A percentile compares a stretch with the other conserved stretches of the same genome.
Conservation (phyloP, 2,329 filamentous ascomycete genomes). For the Plectosphaerella plurivora region DNA sequence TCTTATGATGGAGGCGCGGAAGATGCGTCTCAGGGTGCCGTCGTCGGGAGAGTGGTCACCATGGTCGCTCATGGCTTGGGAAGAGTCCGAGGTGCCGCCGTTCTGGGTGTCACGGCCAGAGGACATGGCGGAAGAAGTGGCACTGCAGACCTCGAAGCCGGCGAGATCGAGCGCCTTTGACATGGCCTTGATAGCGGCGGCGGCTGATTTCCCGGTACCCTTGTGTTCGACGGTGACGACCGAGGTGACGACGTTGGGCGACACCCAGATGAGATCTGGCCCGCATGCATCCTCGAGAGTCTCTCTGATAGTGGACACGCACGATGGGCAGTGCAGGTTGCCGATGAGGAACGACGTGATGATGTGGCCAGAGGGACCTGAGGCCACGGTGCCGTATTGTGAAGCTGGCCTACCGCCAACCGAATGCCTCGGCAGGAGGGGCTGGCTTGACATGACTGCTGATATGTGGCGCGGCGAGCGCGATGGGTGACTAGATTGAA, state of each 20-base stretch:
- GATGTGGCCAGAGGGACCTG: conserved; percentile 13
- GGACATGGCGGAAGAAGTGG: conserved; percentile 31
- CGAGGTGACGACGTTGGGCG: conserved; percentile 67
- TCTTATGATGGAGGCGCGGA: conserved; percentile 15
- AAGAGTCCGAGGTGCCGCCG: conserved; percentile 5
- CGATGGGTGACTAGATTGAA: not conserved
- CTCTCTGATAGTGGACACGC: conserved; percentile 61
- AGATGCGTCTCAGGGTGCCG: conserved; percentile 20
- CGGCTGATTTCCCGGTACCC: conserved; percentile 28
- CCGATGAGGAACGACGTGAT: conserved; percentile 62
- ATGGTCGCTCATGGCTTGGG: conserved; percentile 14
- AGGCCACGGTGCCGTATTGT: not conserved
- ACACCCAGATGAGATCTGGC: conserved; percentile 51
- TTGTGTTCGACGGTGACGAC: conserved; percentile 58
- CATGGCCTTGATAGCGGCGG: conserved; percentile 34
- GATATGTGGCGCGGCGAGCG: not conserved
- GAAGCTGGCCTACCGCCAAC: not conserved
- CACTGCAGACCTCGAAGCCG: conserved; percentile 54
- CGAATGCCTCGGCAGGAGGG: not conserved
- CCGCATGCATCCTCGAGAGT: conserved; percentile 44
- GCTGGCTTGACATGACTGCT: not conserved
- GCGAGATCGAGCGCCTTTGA: conserved; percentile 45
- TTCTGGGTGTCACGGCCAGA: conserved; percentile 12
- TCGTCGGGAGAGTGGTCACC: conserved; percentile 12
- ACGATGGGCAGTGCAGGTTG: conserved; percentile 77